Base-by-base conservation (phyloP, 108 stramenopile genomes). In the Chaetoceros muelleri region DNA sequence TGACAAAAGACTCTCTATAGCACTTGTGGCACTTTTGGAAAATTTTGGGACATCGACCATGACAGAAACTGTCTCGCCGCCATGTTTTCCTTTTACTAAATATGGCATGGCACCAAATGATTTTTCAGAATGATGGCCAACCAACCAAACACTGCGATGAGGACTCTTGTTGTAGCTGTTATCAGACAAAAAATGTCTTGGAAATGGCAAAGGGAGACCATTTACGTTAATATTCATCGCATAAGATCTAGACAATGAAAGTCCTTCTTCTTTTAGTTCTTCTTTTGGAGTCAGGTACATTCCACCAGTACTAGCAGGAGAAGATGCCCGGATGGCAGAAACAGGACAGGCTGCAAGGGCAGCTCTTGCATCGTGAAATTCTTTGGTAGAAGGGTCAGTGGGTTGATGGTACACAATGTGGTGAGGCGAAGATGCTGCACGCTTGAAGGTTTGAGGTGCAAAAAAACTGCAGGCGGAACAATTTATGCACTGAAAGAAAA, bases 291-390 rank as follows among this genome's bases (percentile, higher is more conserved):
- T 20, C 46, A 31, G 2, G 10, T 17, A 19, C 5, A 22, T 18
- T 7, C 23, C 23, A 21, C 52, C 34, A 1, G 62, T 61, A 19
- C 72, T 50, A 10, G 62, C 70, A 24, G 57, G n/a, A 22, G 59
- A 76, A 34, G 79, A 78, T 16, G 75, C 52, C 19, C 84, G 66
- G 55, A 85, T 85, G 23, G 84, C 84, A 13, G 84, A 79, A 13
- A 85, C 84, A 18, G 84, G 84, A 70, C 84, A 85, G 0, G 80
- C 84, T 25, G 73, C 60, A 46, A 85, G 28, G 26, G 84, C 79
- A 10, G 75, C 76, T 46, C 84, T 60, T 13, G 84, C 75, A n/a
- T 60, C 30, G 26, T 71, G 66, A 5, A 85, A 62, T 48, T 80
- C 78, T 16, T 68, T 22, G 25, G 54, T 18, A 13, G 31, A n/a